Conservation (phyloP, 2,329 filamentous ascomycete genomes). For the Phoma sp. region DNA sequence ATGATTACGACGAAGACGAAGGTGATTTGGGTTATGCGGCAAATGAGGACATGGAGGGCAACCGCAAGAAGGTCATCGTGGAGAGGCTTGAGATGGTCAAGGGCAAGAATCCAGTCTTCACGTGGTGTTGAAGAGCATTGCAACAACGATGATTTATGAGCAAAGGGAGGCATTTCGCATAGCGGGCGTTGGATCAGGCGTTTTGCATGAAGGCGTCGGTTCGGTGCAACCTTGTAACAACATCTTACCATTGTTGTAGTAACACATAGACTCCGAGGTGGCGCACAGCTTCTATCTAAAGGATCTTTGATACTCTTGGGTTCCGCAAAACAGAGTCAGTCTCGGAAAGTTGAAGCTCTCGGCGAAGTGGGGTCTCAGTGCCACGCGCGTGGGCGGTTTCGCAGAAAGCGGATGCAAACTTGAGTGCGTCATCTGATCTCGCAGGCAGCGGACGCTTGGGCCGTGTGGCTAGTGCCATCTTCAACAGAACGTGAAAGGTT, state of each 20-base stretch:
- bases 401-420: neutral
- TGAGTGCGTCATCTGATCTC: slow-evolving; percentile 33
- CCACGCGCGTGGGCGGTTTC: neutral
- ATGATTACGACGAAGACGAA: slow-evolving; percentile 67
- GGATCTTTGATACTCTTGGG: neutral
- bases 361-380: neutral
- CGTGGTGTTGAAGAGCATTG: slow-evolving; percentile 74
- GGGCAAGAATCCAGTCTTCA: slow-evolving; percentile 93
- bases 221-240: slow-evolving; percentile 20
- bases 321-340: neutral
- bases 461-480: slow-evolving; percentile 17
- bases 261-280: slow-evolving; percentile 1
- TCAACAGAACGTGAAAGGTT: slow-evolving; percentile 11
- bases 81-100: slow-evolving; percentile 96
- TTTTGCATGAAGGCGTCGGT: slow-evolving; percentile 17
- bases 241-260: slow-evolving; percentile 9
- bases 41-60: slow-evolving; percentile 90
- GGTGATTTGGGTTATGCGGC: slow-evolving; percentile 95
- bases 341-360: neutral
- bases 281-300: neutral
- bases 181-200: slow-evolving; percentile 17
- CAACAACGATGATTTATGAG: slow-evolving; percentile 6
- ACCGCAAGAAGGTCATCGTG: slow-evolving; percentile 92
- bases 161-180: slow-evolving; percentile 13
- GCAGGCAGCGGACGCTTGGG: slow-evolving; percentile 13